A percentile compares a stretch with the other conserved stretches of the same genome.
Conservation (phyloP, 1,284 basidiomycete genomes). For the Ustanciosporium gigantosporum region DNA sequence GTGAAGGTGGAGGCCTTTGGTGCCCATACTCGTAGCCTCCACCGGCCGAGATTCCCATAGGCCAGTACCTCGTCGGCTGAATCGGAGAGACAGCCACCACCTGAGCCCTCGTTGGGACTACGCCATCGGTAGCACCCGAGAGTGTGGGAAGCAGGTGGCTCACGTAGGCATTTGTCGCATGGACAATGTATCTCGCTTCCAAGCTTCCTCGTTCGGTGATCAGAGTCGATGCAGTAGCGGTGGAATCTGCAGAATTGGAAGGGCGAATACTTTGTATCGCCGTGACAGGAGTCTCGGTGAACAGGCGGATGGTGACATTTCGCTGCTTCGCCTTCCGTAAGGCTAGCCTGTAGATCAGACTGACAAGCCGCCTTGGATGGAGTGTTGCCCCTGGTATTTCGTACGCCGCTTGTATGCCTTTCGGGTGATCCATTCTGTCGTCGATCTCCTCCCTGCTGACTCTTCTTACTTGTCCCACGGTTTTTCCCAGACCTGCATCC, state of each 20-base stretch:
- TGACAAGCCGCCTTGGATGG: slow-evolving; percentile 34
- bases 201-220: slow-evolving; percentile 49
- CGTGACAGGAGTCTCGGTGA: slow-evolving; percentile 27
- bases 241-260: not conserved
- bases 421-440: slow-evolving; percentile 11
- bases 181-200: slow-evolving; percentile 69
- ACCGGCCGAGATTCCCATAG: slow-evolving; percentile 53
- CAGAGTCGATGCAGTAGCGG: not conserved
- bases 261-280: not conserved
- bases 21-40: slow-evolving; percentile 77
- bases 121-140: slow-evolving; percentile 62
- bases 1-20: slow-evolving; percentile 64
- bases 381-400: slow-evolving; percentile 41
- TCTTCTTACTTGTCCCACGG: slow-evolving; percentile 12
- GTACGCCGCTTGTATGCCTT: slow-evolving; percentile 20
- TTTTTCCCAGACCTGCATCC: slow-evolving; percentile 10
- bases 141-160: slow-evolving; percentile 72
- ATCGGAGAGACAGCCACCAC: slow-evolving; percentile 69
- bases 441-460: slow-evolving; percentile 26
- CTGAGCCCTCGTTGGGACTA: slow-evolving; percentile 76
- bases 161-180: slow-evolving; percentile 79
- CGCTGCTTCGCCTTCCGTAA: slow-evolving; percentile 1
- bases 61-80: slow-evolving; percentile 4
- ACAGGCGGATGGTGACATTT: slow-evolving; percentile 9
- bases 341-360: slow-evolving; percentile 13